Percentiles rank a stretch among this genome's conserved stretches.
These are phyloP conservation scores for Debaryomycetaceae sp. DNA, from an alignment of 1,139 yeast species.

Conservation along the genomic window DNA sequence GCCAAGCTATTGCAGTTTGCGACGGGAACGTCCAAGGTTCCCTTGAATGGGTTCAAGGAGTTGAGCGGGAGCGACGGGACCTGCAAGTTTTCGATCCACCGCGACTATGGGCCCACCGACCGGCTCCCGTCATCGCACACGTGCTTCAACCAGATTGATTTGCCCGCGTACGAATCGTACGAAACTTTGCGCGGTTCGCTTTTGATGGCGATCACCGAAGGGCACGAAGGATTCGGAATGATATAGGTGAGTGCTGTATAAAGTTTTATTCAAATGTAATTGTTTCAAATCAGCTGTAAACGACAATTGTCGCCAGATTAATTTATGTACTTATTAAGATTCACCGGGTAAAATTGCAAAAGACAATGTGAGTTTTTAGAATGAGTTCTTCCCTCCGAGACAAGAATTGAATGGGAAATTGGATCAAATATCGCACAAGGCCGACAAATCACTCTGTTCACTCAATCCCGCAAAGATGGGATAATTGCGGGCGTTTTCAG, in stretches of 20 bases:
- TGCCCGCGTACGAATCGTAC: constrained; percentile 88
- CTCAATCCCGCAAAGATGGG: constrained; percentile 19
- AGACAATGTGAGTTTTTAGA: background rate
- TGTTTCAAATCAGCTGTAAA: background rate
- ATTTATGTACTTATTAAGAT: background rate
- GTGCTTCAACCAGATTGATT: constrained; percentile 88
- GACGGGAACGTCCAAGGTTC: constrained; percentile 96
- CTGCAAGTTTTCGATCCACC: constrained; percentile 79
- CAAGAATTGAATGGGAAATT: no score
- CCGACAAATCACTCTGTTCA: constrained; percentile 22
- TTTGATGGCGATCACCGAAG: constrained; percentile 82
- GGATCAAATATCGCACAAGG: no score
- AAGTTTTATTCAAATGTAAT: no score
- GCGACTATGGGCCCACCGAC: constrained; percentile 79
- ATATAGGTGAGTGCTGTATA: constrained; percentile 30
- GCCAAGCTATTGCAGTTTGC: constrained; percentile 93
- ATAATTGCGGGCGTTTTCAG: constrained; percentile 21
- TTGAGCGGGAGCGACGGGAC: constrained; percentile 83
- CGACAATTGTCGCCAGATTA: background rate
- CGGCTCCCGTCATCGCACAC: constrained; percentile 94
- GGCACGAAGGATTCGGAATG: constrained; percentile 93
- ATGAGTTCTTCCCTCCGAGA: constrained; percentile 1
- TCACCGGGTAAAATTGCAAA: background rate
- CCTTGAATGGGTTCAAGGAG: constrained; percentile 86
- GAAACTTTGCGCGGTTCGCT: constrained; percentile 76